Conservation (phyloP, 495 filamentous ascomycete species). For the Viridothelium virens region DNA sequence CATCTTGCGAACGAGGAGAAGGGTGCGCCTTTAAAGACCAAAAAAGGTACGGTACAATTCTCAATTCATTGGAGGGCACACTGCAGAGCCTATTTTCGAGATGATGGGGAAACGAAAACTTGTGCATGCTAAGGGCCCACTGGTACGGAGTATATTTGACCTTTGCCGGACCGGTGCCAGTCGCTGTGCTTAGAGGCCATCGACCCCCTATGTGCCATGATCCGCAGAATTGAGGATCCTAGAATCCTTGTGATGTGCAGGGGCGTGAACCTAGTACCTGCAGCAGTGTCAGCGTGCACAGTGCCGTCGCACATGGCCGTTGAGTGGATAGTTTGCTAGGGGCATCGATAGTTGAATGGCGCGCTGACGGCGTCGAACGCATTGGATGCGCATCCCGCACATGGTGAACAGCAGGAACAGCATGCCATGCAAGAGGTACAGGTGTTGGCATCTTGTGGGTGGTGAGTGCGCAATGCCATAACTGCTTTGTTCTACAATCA, state of each 20-base stretch:
- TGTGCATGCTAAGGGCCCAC: not conserved
- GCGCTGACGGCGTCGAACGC: too few relatives aligned
- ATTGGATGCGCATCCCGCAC: too few relatives aligned
- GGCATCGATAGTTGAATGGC: not conserved
- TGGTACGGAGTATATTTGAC: conserved; percentile 23
- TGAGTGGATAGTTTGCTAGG: not conserved
- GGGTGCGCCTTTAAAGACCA: not conserved
- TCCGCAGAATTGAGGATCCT: not conserved
- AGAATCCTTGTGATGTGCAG: not conserved
- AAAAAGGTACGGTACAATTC: not conserved
- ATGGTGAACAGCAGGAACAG: too few relatives aligned
- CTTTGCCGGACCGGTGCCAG: conserved; percentile 39
- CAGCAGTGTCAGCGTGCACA: conserved; percentile 4
- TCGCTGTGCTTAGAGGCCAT: not conserved
- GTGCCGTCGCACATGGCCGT: not conserved
- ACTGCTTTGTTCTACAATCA: too few relatives aligned
- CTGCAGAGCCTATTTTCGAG: not conserved
- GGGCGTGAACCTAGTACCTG: conserved; percentile 6
- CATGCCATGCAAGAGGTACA: too few relatives aligned
- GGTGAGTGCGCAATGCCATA: too few relatives aligned
- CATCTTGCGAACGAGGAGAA: not conserved
- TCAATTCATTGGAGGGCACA: not conserved
- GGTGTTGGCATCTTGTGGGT: too few relatives aligned
- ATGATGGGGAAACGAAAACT: not conserved
- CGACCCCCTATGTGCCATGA: not conserved